These are phyloP conservation scores for Sphaceloma murrayae DNA, from an alignment of 2,329 filamentous ascomycete species.

Conservation along the genomic window DNA sequence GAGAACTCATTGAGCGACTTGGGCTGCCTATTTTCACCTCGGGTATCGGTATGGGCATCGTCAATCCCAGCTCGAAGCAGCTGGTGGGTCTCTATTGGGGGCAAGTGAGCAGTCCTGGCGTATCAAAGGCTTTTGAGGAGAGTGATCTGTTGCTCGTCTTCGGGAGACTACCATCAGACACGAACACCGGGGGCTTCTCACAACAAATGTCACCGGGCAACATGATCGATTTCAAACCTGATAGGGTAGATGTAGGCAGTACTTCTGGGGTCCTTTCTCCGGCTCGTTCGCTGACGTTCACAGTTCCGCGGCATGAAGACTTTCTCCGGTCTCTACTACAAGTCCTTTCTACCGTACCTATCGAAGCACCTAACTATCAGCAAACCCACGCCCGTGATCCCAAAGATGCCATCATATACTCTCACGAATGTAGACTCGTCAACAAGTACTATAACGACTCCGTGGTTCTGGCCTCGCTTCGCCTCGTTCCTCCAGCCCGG, in stretches of 20 bases:
- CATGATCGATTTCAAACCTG: slow-evolving; percentile 31
- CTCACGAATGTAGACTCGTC: slow-evolving; percentile 27
- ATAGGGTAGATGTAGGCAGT: slow-evolving; percentile 30
- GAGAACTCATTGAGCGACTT: slow-evolving; percentile 29
- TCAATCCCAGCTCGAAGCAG: slow-evolving; percentile 34
- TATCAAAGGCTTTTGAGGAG: slow-evolving; percentile 29
- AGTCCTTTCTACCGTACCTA: not conserved
- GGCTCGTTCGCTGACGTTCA: not conserved
- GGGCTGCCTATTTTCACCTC: slow-evolving; percentile 32
- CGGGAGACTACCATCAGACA: slow-evolving; percentile 35
- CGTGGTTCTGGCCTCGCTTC: slow-evolving; percentile 33
- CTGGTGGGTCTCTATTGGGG: slow-evolving; percentile 37
- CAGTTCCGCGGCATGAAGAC: slow-evolving; percentile 5
- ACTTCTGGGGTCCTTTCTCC: too few species aligned
- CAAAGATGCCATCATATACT: slow-evolving; percentile 25
- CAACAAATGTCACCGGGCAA: slow-evolving; percentile 27
- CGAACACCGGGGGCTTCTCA: slow-evolving; percentile 36
- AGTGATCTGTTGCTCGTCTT: slow-evolving; percentile 33
- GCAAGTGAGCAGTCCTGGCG: slow-evolving; percentile 29
- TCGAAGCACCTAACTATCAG: slow-evolving; percentile 7
- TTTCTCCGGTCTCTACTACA: slow-evolving; percentile 2
- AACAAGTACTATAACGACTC: slow-evolving; percentile 35
- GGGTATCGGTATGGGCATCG: slow-evolving; percentile 36
- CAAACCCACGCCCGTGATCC: slow-evolving; percentile 24
- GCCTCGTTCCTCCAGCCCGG: slow-evolving; percentile 29